Evolutionary conservation across 176 grass and related monocot species (phyloP).

Genomic region (Aegilops umbellulata): DNA sequence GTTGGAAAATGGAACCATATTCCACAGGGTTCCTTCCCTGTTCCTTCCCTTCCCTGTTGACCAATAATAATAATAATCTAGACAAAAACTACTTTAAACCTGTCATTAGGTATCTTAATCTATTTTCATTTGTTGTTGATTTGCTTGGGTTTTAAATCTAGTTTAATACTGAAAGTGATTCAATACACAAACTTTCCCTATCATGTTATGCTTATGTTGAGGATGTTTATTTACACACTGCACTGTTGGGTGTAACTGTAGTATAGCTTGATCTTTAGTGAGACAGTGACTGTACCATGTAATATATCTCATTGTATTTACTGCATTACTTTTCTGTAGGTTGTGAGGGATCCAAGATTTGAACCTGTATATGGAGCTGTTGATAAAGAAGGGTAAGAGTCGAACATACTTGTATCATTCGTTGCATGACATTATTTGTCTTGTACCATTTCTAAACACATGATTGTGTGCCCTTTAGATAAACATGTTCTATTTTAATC

Average conservation of each 20-base stretch:
- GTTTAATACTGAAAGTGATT: not conserved
- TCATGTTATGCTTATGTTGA: not conserved
- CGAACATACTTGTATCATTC: not conserved
- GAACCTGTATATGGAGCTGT: constrained; percentile 75
- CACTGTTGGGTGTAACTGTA: not conserved
- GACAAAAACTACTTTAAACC: not conserved
- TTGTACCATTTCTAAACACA: not conserved
- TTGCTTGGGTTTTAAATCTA: not conserved
- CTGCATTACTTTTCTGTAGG: constrained; percentile 31
- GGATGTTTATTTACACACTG: not conserved
- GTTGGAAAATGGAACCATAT: not conserved
- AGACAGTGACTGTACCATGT: not conserved
- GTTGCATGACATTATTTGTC: not conserved
- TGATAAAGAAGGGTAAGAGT: constrained; percentile 77
- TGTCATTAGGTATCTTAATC: not conserved
- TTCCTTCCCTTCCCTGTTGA: not conserved
- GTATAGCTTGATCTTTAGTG: not conserved
- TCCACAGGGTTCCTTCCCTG: not conserved
- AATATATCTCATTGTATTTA: constrained; percentile 9
- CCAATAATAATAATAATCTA: not conserved
- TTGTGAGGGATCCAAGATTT: constrained; percentile 80
- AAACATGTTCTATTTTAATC: not conserved
- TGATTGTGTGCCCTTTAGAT: not conserved
- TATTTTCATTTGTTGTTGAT: not conserved
- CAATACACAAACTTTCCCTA: not conserved